Base-by-base conservation (phyloP, 495 filamentous ascomycete species). In the Xylaria grammica region DNA sequence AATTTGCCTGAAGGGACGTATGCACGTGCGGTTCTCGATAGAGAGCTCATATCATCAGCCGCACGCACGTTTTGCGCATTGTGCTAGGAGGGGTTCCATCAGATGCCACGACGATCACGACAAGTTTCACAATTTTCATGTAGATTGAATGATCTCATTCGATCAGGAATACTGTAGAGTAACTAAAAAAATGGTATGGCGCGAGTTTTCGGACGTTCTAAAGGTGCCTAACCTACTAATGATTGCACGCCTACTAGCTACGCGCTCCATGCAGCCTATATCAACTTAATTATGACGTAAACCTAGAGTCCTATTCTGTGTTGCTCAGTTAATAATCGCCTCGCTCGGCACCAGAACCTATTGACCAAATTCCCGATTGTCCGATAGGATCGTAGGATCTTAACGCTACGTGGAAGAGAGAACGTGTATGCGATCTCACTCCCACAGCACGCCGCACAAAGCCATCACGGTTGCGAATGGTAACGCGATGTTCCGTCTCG, bases 391-490 rank as follows among this genome's bases (percentile, higher is more conserved):
- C 32, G 85, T 85, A 57, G 86, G n/a, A n/a, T n/a, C n/a, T n/a
- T 90, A 19, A 66, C 65, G 3, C 87, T 88, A n/a, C 82, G 87
- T 59, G 90, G 89, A 88, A 76, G 83, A 8, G 88, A 87, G 74
- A 85, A 84, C 9, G 91, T 91, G 88, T 90, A 87, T 74, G 74
- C 67, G 50, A 20, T 85, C 84, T 19, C 88, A 90, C 72, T 92
- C 88, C 72, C 89, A 91, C 69, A 83, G 75, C 49, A 90, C 84
- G 1, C 81, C 83, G 2, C 89, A 91, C 68, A 88, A 91, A 72
- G 83, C 90, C 13, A 79, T 93, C 3, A 85, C 80, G 48, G 79
- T 91, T 30, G 79, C 81, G 24, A 74, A 72, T 13, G 89, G 89
- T 0, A 76, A 73, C 13, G 88, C 89, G 9, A 81, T 74, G 34